These are phyloP conservation scores for Xylaria acuta DNA, from an alignment of 495 filamentous ascomycete genomes.

Conservation along the genomic window DNA sequence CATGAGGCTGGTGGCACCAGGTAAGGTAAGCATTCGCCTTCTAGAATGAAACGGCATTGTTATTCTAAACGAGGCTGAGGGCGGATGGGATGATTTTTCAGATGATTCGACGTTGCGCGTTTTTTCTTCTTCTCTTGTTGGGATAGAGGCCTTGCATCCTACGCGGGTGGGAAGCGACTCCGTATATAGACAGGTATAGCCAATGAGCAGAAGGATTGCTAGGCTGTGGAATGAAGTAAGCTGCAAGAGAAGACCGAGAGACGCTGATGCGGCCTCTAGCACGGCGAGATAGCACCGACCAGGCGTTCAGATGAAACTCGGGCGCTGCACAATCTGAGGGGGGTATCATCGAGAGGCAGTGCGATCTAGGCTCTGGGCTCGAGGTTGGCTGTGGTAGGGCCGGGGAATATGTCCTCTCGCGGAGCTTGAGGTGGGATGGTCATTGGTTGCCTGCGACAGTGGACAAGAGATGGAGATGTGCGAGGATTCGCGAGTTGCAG, in stretches of 20 bases:
- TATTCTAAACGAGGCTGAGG: constrained; percentile 23
- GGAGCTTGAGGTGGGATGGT: background rate
- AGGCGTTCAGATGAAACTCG: constrained; percentile 38
- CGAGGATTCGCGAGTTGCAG: background rate
- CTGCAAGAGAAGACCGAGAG: constrained; percentile 26
- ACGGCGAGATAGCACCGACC: constrained; percentile 29
- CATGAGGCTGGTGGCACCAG: constrained; percentile 15
- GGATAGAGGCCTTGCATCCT: constrained; percentile 32
- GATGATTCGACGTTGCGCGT: constrained; percentile 24
- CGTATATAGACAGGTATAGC: constrained; percentile 16
- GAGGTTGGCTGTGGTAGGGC: constrained; percentile 17
- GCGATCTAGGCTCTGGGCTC: constrained; percentile 16
- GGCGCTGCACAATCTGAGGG: constrained; percentile 31
- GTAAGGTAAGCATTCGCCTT: constrained; percentile 8
- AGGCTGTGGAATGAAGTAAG: constrained; percentile 23
- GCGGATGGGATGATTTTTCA: constrained; percentile 22
- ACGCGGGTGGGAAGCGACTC: constrained; percentile 13
- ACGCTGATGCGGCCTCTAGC: constrained; percentile 32
- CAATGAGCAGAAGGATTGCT: constrained; percentile 18
- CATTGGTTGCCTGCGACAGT: background rate
- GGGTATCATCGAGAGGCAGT: constrained; percentile 34
- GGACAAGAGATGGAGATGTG: constrained; percentile 5
- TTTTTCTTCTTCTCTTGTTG: constrained; percentile 16
- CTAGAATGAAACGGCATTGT: constrained; percentile 25
- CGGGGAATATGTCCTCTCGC: background rate